A percentile compares a stretch with the other conserved stretches of the same genome.
Conservation (phyloP, 441 rosid genomes). For the Euphorbia celastroides region DNA sequence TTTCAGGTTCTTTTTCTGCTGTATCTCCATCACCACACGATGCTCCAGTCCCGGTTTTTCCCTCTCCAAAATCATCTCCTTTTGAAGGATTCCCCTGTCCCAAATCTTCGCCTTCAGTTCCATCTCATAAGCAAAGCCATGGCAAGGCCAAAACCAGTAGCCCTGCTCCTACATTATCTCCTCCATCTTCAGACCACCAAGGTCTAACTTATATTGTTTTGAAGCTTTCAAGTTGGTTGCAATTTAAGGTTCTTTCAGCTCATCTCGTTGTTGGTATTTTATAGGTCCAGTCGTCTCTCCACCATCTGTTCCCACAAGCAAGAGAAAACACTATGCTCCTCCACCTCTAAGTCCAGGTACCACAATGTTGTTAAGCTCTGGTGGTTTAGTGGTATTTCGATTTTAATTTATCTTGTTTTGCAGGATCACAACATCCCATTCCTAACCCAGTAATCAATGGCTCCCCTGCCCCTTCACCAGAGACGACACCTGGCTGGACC, state of each 20-base stretch:
- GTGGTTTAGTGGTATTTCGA: constrained; percentile 11
- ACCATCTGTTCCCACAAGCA: constrained; percentile 25
- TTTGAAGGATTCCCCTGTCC: constrained; percentile 24
- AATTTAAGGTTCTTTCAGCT: constrained; percentile 7
- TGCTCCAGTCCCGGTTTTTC: constrained; percentile 30
- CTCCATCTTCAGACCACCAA: constrained; percentile 40
- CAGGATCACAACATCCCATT: constrained; percentile 28
- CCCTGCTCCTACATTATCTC: constrained; percentile 44
- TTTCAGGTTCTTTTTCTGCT: constrained; percentile 39
- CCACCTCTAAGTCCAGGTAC: constrained; percentile 50
- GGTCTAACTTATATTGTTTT: constrained; percentile 31
- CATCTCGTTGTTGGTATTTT: constrained; percentile 23
- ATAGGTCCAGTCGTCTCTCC: constrained; percentile 49
- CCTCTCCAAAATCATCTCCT: constrained; percentile 29
- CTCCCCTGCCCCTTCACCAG: constrained; percentile 53
- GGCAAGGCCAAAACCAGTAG: constrained; percentile 28
- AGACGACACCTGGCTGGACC: constrained; percentile 31
- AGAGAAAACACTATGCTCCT: constrained; percentile 37
- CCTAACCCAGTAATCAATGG: constrained; percentile 31
- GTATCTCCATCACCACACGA: constrained; percentile 44
- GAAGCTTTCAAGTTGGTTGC: constrained; percentile 2
- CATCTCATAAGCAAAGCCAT: constrained; percentile 35
- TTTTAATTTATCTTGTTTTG: constrained; percentile 14
- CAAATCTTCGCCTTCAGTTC: constrained; percentile 40
- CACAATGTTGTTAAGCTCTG: constrained; percentile 7